A percentile compares a stretch with the other conserved stretches of the same genome.
These are phyloP conservation scores for Medicago arabica DNA, from an alignment of 306 rosid species.

Conservation along the genomic window DNA sequence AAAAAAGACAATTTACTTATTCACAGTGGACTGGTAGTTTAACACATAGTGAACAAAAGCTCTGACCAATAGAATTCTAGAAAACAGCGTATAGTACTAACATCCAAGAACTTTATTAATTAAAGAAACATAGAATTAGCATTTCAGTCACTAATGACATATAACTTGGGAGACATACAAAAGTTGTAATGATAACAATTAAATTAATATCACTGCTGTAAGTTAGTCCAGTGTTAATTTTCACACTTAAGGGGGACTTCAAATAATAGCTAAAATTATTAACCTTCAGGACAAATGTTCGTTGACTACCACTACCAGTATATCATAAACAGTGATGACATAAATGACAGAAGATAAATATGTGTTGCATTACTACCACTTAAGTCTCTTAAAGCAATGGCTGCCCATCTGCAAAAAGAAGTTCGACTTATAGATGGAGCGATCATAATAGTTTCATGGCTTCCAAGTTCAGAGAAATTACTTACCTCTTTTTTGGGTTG, in stretches of 20 bases:
- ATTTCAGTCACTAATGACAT: neutral
- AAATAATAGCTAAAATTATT: neutral
- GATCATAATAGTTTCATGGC: neutral
- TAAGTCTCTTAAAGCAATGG: neutral
- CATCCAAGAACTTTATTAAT: neutral
- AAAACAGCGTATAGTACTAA: neutral
- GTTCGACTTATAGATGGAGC: neutral
- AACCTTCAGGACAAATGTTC: neutral
- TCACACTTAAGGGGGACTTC: neutral
- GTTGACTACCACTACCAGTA: neutral
- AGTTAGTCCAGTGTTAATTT: neutral
- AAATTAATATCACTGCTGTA: neutral
- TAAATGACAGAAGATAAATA: neutral
- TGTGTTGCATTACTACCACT: neutral
- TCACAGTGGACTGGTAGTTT: neutral
- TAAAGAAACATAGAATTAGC: neutral
- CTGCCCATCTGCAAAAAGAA: neutral
- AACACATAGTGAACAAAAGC: neutral
- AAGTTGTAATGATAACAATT: neutral
- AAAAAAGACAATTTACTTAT: neutral
- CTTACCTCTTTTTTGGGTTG: neutral
- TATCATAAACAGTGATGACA: neutral
- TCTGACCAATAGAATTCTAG: conserved; percentile 15
- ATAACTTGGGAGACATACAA: neutral
- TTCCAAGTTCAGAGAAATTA: neutral